These are phyloP conservation scores for Gelatoporia subvermispora DNA, from an alignment of 768 basidiomycete genomes.

Conservation along the genomic window DNA sequence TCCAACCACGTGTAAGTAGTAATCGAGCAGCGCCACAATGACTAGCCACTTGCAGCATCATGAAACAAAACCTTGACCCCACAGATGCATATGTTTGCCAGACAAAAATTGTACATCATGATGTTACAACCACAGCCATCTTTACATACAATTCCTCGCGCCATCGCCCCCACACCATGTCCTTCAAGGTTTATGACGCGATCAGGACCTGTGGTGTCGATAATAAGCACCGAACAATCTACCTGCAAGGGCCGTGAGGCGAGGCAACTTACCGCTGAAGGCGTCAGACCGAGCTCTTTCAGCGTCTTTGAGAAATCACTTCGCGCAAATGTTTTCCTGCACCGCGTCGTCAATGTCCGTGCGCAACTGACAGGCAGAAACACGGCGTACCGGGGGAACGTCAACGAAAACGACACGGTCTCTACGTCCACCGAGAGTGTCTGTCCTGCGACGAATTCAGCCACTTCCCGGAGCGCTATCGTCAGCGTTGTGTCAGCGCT, in stretches of 20 bases:
- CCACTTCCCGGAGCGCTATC: constrained; percentile 77
- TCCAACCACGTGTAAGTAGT: no score
- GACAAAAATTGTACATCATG: not conserved
- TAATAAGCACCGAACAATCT: not conserved
- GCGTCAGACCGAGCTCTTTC: constrained; percentile 82
- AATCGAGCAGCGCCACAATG: no score
- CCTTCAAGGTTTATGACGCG: constrained; percentile 11
- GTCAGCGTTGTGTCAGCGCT: not conserved
- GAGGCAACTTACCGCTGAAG: constrained; percentile 65
- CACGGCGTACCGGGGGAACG: constrained; percentile 73
- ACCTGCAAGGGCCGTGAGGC: not conserved
- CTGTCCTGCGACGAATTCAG: constrained; percentile 83
- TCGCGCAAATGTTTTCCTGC: constrained; percentile 71
- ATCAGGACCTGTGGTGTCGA: constrained; percentile 19
- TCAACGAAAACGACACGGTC: constrained; percentile 69
- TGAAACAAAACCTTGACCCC: no score
- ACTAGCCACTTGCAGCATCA: no score
- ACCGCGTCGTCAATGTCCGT: not conserved
- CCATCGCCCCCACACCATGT: no score
- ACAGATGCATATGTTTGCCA: not conserved
- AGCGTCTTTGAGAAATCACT: constrained; percentile 77
- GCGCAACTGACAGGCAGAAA: not conserved
- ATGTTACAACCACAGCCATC: not conserved
- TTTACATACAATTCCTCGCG: not conserved
- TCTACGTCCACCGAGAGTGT: constrained; percentile 65